Evolutionary conservation across 2,329 filamentous ascomycete species (phyloP).

Genomic region (Colletotrichum sp.): DNA sequence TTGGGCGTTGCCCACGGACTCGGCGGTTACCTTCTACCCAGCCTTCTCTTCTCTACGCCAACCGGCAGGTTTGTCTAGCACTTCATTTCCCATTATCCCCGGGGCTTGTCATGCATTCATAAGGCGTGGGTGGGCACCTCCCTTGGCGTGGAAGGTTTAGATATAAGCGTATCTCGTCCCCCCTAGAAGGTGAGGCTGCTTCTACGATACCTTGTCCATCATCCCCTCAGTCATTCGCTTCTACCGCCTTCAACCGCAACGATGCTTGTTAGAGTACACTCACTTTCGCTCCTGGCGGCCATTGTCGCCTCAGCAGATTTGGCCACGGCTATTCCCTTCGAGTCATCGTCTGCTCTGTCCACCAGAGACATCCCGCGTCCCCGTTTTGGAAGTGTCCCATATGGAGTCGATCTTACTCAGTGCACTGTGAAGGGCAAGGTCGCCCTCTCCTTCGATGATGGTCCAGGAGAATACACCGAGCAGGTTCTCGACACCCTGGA

Average conservation of each 20-base stretch:
- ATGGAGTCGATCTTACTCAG: constrained; percentile 36
- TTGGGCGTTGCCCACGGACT: constrained; percentile 5
- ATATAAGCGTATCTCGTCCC: constrained; percentile 8
- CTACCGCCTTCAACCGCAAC: neutral
- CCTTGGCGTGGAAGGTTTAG: neutral
- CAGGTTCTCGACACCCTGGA: constrained; percentile 40
- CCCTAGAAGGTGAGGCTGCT: neutral
- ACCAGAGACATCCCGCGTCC: constrained; percentile 27
- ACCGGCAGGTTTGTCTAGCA: neutral
- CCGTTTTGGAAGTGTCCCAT: constrained; percentile 32
- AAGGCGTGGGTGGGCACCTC: neutral
- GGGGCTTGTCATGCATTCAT: neutral
- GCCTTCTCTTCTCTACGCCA: neutral
- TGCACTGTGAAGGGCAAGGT: constrained; percentile 36
- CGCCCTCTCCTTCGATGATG: constrained; percentile 44
- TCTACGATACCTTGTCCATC: neutral
- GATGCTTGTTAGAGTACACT: constrained; percentile 22
- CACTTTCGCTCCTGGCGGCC: constrained; percentile 15
- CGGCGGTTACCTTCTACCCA: neutral
- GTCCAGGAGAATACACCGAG: constrained; percentile 37
- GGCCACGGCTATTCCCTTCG: constrained; percentile 2
- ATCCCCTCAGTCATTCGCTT: constrained; percentile 1
- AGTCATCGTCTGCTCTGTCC: neutral
- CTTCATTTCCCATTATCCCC: constrained; percentile 2
- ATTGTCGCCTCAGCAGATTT: constrained; percentile 7